Base-by-base conservation (phyloP, 768 basidiomycete species). In the Rhizopogon vinicolor region DNA sequence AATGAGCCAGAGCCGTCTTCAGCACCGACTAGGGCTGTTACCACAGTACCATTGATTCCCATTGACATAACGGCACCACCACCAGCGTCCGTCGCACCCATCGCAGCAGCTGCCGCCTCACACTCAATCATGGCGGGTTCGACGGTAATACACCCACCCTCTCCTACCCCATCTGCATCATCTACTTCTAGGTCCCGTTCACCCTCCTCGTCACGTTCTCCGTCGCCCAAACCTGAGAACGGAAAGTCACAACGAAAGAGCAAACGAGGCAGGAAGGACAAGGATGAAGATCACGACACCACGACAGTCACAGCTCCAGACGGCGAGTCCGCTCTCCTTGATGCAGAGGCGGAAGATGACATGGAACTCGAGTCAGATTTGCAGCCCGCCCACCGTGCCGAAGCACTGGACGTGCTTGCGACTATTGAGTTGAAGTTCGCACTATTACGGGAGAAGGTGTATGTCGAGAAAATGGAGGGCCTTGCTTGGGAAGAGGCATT, bases 391-490 rank as follows among this genome's bases (percentile, higher is more conserved):
- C 89, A 91, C 67, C 80, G 91, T 19, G 86, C 86, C 3, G 93
- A 96, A 63, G 93, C 93, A 0, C 79, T 98, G 55, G 93, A 94
- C 56, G 87, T 88, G 0, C 75, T 98, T 7, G 88, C 95, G 3
- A 80, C 78, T 44, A 95, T 99, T 62, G 96, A 99, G 66, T 83
- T 98, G 71, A 92, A 91, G 64, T 97, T 94, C 69, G 94, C 95
- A 0, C 72, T 89, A 33, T 70, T 98, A 54, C 74, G 96, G 45
- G 94, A 98, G 67, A 78, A 84, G 49, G 77, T 98, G 14, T 98
- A 95, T 68, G 78, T 98, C 18, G 96, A 98, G 73, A 90, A 94
- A 68, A 93, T 98, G 92, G 90, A 93, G 41, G 84, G 83, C 4
- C 74, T 96, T 7, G 87, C 90, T 35, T 88, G 86, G 83, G 96